Base-by-base conservation (phyloP, 345 rosid genomes). In the Erucastrum elatum region DNA sequence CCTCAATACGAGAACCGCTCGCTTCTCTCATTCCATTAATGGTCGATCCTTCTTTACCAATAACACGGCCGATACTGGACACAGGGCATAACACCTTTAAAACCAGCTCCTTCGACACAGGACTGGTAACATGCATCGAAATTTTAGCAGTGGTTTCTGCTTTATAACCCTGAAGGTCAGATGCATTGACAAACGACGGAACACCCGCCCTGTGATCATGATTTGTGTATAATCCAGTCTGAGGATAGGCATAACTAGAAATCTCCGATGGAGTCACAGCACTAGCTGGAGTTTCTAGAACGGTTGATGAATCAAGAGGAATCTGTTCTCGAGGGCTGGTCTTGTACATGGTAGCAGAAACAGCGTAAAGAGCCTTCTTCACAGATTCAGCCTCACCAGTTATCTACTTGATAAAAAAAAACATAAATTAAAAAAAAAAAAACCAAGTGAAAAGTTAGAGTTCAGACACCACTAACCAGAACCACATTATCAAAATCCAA, bases 1-100 rank as follows among this genome's bases (percentile, higher is more conserved):
- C 37, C 7, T 62, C 66, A 30, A 62, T 62, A 62, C 37, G 66
- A 30, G 66, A 62, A 62, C 41, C 66, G 17, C 39, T 62, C 13
- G 39, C 66, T 6, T 30, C 66, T 31, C 66, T 62, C 66, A 62
- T 31, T 7, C 6, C 39, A 2, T 62, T 62, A n/a, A 30, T n/a
- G 21, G 39, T 31, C 3, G 66, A 13, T 1, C 66, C 66, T 30
- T 62, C 66, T 62, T 15, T 62, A 8, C 41, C 39, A n/a, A 62
- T 62, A n/a, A 62, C 66, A 62, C 66, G 39, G 1, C 66, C 66
- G 8, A 62, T 31, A 30, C n/a, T 62, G 39, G 66, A 62, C 66
- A 62, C 8, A 62, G 21, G 66, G 11, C 66, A 62, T 3, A 62
- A n/a, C 39, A 62, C 66, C 16, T 62, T 62, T 4, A 62, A 30